Base-by-base conservation (phyloP, 1,284 basidiomycete genomes). In the Malassezia yamatoensis region DNA sequence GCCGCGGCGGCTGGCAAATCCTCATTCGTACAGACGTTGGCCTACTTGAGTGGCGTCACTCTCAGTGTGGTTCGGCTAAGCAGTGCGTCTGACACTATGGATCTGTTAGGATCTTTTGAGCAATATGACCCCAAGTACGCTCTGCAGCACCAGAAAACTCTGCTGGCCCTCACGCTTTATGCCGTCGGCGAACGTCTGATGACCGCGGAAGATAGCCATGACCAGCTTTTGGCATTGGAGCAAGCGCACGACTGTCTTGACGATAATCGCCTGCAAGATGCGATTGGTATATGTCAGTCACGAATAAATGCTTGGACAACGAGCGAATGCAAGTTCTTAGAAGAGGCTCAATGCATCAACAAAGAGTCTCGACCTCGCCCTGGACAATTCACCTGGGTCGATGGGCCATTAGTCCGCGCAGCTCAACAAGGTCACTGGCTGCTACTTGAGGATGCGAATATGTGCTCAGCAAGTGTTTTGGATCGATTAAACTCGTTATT, bases 401-500 rank as follows among this genome's bases (percentile, higher is more conserved):
- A 99, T 71, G 94, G 94, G 1, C 88, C 90, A n/a, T 80, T 99
- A 16, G 80, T 96, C 29, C 81, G 80, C 42, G 90, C 94, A 0
- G 83, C 98, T 79, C 86, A 85, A 71, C 77, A 80, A 20, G 94
- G 96, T 1, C 80, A 85, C 63, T 96, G 94, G 91, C 78, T 96
- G 47, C 79, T 96, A 42, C 81, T 99, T 51, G 89, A 96, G 63
- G 86, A 86, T 59, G 91, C 94, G 49, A 99, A 99, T 72, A 80
- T 93, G 12, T 99, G 94, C 77, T 90, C 82, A 59, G 85, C 94
- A 2, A 93, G 91, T 2, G 91, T 99, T 5, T 82, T 99, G 24
- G 94, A 99, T 78, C 83, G 94, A 21, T 82, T 99, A 42, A 99
- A 99, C 75, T 93, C 90, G 35, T 83, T 99, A 10, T 96, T 94